A percentile compares a stretch with the other conserved stretches of the same genome.
Conservation (phyloP, 139 green algal species). For the Picochlorum sp. region DNA sequence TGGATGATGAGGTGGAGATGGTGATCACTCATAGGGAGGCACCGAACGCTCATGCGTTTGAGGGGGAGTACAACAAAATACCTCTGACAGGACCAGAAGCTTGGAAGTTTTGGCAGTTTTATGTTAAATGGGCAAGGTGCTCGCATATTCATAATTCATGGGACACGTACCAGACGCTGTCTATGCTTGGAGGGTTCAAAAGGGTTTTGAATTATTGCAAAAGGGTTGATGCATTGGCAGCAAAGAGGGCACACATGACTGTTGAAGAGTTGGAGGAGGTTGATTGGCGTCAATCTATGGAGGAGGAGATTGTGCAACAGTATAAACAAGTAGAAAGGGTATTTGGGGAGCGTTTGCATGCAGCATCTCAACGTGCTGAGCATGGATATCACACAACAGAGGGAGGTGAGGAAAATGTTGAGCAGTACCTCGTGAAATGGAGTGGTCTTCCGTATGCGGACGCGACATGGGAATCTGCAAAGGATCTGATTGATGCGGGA, state of each 20-base stretch:
- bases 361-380: background rate
- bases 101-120: constrained; percentile 68
- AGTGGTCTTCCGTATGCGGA: constrained; percentile 83
- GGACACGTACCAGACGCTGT: constrained; percentile 53
- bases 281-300: constrained; percentile 77
- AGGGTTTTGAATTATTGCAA: constrained; percentile 88
- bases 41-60: background rate
- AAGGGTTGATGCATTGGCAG: constrained; percentile 50
- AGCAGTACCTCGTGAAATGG: constrained; percentile 85
- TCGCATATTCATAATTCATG: constrained; percentile 83
- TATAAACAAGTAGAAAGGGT: constrained; percentile 63
- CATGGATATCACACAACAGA: constrained; percentile 6
- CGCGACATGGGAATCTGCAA: constrained; percentile 72
- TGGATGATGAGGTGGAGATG: constrained; percentile 49
- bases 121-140: constrained; percentile 83
- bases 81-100: constrained; percentile 19
- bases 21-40: constrained; percentile 35
- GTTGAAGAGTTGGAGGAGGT: constrained; percentile 77
- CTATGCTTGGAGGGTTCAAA: constrained; percentile 68
- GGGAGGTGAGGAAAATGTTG: constrained; percentile 13
- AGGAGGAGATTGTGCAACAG: constrained; percentile 74
- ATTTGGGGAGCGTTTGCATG: constrained; percentile 30
- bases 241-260: constrained; percentile 25
- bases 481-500: constrained; percentile 33
- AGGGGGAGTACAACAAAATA: background rate